A percentile compares a stretch with the other conserved stretches of the same genome.
Conservation (phyloP, 202 grass and related monocot genomes). For the Setaria italica region DNA sequence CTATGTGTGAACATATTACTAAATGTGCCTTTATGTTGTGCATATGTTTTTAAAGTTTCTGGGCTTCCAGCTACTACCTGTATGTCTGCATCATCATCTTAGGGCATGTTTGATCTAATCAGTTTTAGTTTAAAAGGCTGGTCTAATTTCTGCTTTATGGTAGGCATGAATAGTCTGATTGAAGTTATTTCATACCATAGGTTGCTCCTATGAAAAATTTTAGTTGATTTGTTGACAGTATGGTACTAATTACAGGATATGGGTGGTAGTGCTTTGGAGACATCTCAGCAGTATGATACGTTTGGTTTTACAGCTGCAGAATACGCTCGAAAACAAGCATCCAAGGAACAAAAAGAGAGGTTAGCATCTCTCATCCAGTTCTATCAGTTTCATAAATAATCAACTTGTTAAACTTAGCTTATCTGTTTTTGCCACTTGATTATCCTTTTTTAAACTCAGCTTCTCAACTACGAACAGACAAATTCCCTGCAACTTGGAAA, state of each 20-base stretch:
- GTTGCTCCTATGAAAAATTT: background rate
- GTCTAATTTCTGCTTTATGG: background rate
- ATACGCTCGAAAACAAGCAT: slow-evolving; percentile 76
- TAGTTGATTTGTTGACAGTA: slow-evolving; percentile 35
- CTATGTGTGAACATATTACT: background rate
- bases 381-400: background rate
- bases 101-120: slow-evolving; percentile 23
- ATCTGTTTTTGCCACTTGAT: background rate
- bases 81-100: background rate
- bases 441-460: background rate
- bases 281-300: slow-evolving; percentile 93
- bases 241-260: slow-evolving; percentile 60
- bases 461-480: background rate
- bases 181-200: slow-evolving; percentile 16
- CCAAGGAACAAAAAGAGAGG: slow-evolving; percentile 89
- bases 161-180: background rate
- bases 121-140: background rate
- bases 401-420: slow-evolving; percentile 32
- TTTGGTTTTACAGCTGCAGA: slow-evolving; percentile 95
- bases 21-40: background rate
- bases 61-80: background rate
- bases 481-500: background rate
- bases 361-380: slow-evolving; percentile 38
- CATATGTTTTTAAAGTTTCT: background rate
- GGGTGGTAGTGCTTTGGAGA: slow-evolving; percentile 86